Percentiles rank a stretch among this genome's conserved stretches.
Conservation (phyloP, 1,284 basidiomycete genomes). For the Gomphus sp. region DNA sequence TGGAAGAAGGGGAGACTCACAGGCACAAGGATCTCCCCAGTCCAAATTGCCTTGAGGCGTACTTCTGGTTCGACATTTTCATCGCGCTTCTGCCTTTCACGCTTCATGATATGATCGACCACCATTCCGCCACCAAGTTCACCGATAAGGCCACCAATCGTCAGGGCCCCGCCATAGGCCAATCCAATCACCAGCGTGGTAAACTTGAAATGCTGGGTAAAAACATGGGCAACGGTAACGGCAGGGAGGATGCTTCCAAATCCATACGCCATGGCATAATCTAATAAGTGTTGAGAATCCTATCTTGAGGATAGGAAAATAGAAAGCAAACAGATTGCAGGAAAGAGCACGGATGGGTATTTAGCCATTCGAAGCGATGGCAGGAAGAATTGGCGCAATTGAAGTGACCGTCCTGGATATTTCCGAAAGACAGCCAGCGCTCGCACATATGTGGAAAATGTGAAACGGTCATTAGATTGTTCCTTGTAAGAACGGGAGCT, state of each 20-base stretch:
- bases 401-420: conserved; percentile 1
- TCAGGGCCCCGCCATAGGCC: conserved; percentile 7
- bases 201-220: conserved; percentile 4
- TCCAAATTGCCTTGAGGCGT: conserved; percentile 7
- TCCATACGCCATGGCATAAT: conserved; percentile 8
- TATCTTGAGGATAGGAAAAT: background rate
- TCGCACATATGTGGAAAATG: background rate
- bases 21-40: conserved; percentile 5
- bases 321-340: conserved; percentile 2
- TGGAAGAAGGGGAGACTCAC: background rate
- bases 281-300: background rate
- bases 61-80: conserved; percentile 3
- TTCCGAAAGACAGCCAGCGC: background rate
- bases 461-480: background rate
- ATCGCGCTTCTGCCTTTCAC: background rate
- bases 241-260: conserved; percentile 10
- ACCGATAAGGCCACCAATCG: conserved; percentile 3
- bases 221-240: conserved; percentile 5
- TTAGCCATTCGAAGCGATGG: conserved; percentile 9
- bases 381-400: conserved; percentile 1
- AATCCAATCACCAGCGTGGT: conserved; percentile 4
- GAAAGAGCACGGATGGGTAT: conserved; percentile 7
- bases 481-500: background rate
- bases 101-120: background rate
- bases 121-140: conserved; percentile 6